Base-by-base conservation (phyloP, 495 filamentous ascomycete species). In the Oidiodendron maius region DNA sequence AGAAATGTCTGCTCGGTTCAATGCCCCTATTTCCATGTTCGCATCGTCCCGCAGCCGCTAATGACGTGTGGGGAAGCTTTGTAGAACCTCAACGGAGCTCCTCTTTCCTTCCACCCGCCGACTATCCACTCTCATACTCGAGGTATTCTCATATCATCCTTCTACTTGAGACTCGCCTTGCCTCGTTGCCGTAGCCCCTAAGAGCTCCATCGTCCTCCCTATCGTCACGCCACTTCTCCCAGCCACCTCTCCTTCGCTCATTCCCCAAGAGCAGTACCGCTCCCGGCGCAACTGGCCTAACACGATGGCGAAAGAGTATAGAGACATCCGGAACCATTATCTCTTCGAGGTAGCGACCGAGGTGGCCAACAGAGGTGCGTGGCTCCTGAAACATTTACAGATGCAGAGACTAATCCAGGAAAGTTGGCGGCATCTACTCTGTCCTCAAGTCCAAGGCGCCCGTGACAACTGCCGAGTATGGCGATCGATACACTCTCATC, bases 361-460 rank as follows among this genome's bases (percentile, higher is more conserved):
- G 62, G 93, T 96, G 51, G 93, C 93, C 44, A 95, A 98, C 72
- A 81, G 94, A 70, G 87, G 87, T 89, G 76, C 45, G 71, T 63
- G 42, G 38, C 50, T 40, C 44, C 11, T 21, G 1, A 36, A 32
- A 16, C 28, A 20, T 22, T 48, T 16, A n/a, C 37, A 24, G 37
- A 28, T 20, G 17, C 22, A 40, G 30, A 36, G 22, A 26, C 38
- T 10, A 42, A 15, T 8, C 36, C 39, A 18, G 22, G 15, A 28
- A 50, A 91, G 93, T 98, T 48, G 93, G 93, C 61, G 93, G 93
- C 53, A 98, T 98, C 69, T 98, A 98, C 72, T 96, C 91, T 12
- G 93, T 98, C 44, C 81, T 98, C 62, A 98, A 98, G 70, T 98
- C 93, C 44, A 98, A 98, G 66, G 91, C 93, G 16, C 91, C 93